Evolutionary conservation across 108 stramenopile species (phyloP).

Genomic region (Pseudonitzschia multiseries): DNA sequence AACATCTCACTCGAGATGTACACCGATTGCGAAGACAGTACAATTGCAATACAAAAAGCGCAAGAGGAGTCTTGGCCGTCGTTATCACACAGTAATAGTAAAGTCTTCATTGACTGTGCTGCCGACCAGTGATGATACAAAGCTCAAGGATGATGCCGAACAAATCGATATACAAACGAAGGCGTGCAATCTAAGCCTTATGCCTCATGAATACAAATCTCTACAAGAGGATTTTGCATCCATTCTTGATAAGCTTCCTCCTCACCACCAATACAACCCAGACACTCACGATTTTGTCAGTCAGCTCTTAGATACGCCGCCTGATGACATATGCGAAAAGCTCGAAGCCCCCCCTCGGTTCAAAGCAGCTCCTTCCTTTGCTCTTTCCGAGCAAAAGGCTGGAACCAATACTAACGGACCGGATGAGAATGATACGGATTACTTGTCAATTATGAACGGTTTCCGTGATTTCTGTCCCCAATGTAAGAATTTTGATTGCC

Average conservation of each 20-base stretch:
- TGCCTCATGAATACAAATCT: not conserved
- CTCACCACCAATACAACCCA: not conserved
- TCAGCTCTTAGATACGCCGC: not conserved
- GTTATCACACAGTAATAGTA: not conserved
- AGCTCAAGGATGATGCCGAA: not conserved
- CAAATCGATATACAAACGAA: not conserved
- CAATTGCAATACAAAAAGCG: not conserved
- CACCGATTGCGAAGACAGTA: not conserved
- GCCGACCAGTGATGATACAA: slow-evolving; percentile 1
- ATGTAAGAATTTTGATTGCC: slow-evolving; percentile 6
- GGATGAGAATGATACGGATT: not conserved
- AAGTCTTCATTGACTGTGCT: slow-evolving; percentile 5
- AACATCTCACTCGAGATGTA: not conserved
- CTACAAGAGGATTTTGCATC: not conserved
- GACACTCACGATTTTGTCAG: not conserved
- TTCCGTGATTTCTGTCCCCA: slow-evolving; percentile 11
- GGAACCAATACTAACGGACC: not conserved
- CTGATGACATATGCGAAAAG: not conserved
- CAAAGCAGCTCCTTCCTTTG: not conserved
- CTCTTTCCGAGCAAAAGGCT: not conserved
- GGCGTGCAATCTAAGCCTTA: not conserved
- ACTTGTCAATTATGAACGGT: not conserved
- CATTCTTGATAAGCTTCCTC: not conserved
- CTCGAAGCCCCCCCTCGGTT: not conserved
- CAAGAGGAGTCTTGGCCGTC: not conserved